Conservation (phyloP, 805 yeast genomes). For the Blastobotrys chiropterorum region DNA sequence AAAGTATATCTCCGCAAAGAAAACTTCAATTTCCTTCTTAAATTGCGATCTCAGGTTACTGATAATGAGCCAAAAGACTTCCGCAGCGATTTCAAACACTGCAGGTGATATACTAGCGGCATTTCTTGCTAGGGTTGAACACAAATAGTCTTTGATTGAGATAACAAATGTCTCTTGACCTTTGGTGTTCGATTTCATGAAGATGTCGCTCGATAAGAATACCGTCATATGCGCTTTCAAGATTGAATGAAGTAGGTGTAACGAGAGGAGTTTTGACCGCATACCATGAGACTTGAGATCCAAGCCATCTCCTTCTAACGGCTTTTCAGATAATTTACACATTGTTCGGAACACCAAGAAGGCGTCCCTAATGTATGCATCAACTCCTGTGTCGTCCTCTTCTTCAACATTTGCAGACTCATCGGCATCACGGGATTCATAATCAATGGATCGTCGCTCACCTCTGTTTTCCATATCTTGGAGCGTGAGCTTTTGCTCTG, state of each 20-base stretch:
- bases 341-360: conserved; percentile 88
- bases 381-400: conserved; percentile 48
- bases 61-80: conserved; percentile 86
- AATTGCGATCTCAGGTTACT: conserved; percentile 80
- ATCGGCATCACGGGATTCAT: conserved; percentile 27
- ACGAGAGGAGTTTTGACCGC: conserved; percentile 81
- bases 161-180: conserved; percentile 55
- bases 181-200: conserved; percentile 28
- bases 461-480: conserved; percentile 27
- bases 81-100: conserved; percentile 84
- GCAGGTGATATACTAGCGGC: conserved; percentile 90
- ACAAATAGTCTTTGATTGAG: conserved; percentile 77
- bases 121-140: conserved; percentile 78
- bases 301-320: conserved; percentile 56
- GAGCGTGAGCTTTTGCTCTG: conserved; percentile 22
- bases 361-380: conserved; percentile 74
- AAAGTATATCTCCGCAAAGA: conserved; percentile 86
- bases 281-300: conserved; percentile 81
- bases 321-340: conserved; percentile 86
- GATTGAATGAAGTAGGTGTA: conserved; percentile 82
- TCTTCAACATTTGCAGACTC: conserved; percentile 26
- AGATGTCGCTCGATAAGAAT: conserved; percentile 44
- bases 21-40: conserved; percentile 89
- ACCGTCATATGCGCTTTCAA: conserved; percentile 79
- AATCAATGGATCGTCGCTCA: conserved; percentile 17